phyloP scores from a whole-genome alignment of 2,329 filamentous ascomycete genomes.

The Orbilia ellipsospora region DNA sequence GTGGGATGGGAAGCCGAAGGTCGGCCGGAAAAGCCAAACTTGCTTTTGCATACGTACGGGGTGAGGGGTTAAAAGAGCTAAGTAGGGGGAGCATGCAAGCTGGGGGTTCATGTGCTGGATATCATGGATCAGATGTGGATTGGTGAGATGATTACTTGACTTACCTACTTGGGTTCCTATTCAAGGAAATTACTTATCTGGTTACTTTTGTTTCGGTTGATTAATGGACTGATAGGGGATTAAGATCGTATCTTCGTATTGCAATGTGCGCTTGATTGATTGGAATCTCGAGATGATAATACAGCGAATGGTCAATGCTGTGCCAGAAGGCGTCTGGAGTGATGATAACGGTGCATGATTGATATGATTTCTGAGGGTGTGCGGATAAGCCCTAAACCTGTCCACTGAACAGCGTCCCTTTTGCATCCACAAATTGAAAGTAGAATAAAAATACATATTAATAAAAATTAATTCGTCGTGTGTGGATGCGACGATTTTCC shows the following conservation, averaged over 20 bases:
- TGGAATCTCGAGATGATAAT: conserved; percentile 1
- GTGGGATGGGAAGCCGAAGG: conserved; percentile 16
- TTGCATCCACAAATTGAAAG: not conserved
- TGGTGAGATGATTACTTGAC: not conserved
- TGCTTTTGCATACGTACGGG: not conserved
- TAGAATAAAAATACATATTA: conserved; percentile 8
- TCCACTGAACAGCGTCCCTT: conserved; percentile 5
- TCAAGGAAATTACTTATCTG: too few relatives aligned
- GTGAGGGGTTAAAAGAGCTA: not conserved
- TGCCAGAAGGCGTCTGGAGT: not conserved
- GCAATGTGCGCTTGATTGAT: not conserved
- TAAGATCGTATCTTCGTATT: too few relatives aligned
- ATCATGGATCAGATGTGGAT: too few relatives aligned
- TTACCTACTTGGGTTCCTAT: too few relatives aligned
- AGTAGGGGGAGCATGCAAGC: not conserved
- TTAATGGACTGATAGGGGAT: not conserved
- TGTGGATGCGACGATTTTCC: too few relatives aligned
- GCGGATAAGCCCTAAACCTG: conserved; percentile 55
- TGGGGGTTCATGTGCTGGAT: not conserved
- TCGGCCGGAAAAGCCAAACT: conserved; percentile 17
- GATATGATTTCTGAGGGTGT: not conserved
- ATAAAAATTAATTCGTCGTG: not conserved
- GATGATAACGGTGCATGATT: conserved; percentile 16
- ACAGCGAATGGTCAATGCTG: not conserved
- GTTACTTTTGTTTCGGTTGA: too few relatives aligned